Base-by-base conservation (phyloP, 805 yeast genomes). In the Sugiyamaella chiloensis region DNA sequence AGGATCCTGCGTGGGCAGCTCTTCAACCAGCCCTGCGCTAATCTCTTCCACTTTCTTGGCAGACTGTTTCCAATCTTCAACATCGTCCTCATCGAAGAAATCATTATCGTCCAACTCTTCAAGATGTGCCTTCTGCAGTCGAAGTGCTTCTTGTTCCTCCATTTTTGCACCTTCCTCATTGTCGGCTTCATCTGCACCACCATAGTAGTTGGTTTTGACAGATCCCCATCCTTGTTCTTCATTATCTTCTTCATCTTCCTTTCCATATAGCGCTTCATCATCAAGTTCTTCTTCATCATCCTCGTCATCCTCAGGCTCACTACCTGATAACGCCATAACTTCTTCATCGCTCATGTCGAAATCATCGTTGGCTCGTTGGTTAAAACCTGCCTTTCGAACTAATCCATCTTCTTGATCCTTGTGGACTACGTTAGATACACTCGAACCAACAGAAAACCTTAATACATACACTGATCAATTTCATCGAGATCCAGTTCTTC, bases 71-170 rank as follows among this genome's bases (percentile, higher is more conserved):
- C 97, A 91, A 54, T 85, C 95, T 23, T 80, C 89, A 55, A 79
- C 74, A 65, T 80, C 77, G 48, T 82, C 90, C 48, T 87, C 95
- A 53, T 87, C 93, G 57, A 83, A 68, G 62, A 75, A 83, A 63
- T 85, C 93, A 23, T 75, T 86, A 76, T 85, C 81, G 40, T 80
- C 80, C 43, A 59, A 47, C 40, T 53, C 56, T 3, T 47, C 86
- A 89, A 59, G 85, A 79, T 89, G 89, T 56, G 78, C 75, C 69
- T 85, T 85, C 67, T 90, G 97, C 56, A 87, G 81, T 60, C 88
- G 80, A 42, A 87, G 61, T 0, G 98, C 98, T 67, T 93, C 97
- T 57, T 80, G 81, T 49, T 91, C 93, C 67, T 89, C 82, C 52
- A 79, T 81, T 52, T 79, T 81, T 4, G 87, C 57, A 26, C 48